Conservation (phyloP, 441 rosid genomes). For the Pelargonium fulgidum region DNA sequence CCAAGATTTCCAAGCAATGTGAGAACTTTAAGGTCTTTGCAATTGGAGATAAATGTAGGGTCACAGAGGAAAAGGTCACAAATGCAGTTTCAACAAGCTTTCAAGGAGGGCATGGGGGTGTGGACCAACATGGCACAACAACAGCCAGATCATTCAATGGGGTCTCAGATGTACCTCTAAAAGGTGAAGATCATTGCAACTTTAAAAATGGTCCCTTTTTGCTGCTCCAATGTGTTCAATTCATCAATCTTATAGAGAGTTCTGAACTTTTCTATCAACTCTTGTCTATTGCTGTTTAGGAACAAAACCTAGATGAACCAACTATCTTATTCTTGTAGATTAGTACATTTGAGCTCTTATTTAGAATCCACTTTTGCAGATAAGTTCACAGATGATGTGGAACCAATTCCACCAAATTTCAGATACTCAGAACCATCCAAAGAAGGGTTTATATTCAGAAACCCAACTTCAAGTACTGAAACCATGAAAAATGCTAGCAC, state of each 20-base stretch:
- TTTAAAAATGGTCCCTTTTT: not conserved
- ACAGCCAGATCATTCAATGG: slow-evolving; percentile 30
- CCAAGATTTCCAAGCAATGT: slow-evolving; percentile 27
- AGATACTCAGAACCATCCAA: slow-evolving; percentile 46
- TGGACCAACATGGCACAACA: too few relatives aligned
- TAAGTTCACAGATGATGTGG: slow-evolving; percentile 68
- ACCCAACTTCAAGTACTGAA: too few relatives aligned
- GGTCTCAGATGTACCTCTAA: slow-evolving; percentile 43
- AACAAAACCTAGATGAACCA: not conserved
- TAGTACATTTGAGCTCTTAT: not conserved
- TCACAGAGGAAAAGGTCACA: too few relatives aligned
- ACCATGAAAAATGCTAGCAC: slow-evolving; percentile 41
- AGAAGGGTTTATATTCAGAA: too few relatives aligned
- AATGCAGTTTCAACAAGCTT: slow-evolving; percentile 24
- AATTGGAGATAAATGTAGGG: too few relatives aligned
- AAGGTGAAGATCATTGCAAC: slow-evolving; percentile 40
- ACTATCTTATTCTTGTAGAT: not conserved
- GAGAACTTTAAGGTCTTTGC: slow-evolving; percentile 29
- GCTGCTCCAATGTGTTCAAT: slow-evolving; percentile 16
- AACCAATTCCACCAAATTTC: slow-evolving; percentile 41
- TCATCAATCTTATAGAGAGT: slow-evolving; percentile 11
- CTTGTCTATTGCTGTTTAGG: not conserved
- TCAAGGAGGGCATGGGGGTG: too few relatives aligned
- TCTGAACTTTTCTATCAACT: not conserved
- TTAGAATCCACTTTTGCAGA: slow-evolving; percentile 28